These are phyloP conservation scores for Linnemannia zychae DNA, from an alignment of 192 early-diverging fungal species.

Conservation along the genomic window DNA sequence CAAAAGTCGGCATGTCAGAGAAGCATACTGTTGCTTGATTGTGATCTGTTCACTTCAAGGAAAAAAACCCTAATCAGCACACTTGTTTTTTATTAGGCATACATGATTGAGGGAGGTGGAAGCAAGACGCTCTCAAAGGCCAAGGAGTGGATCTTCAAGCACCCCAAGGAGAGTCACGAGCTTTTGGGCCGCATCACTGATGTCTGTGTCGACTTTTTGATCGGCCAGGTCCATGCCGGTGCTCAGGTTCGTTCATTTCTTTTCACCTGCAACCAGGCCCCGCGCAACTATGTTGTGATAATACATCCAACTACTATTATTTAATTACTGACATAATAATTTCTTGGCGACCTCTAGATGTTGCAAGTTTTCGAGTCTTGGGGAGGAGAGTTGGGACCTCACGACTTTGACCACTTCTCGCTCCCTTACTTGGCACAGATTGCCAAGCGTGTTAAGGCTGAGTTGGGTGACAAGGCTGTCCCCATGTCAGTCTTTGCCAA, in stretches of 20 bases:
- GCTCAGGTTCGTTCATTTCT: slow-evolving; percentile 77
- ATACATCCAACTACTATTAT: not conserved
- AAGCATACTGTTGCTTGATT: no score
- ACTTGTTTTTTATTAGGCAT: slow-evolving; percentile 64
- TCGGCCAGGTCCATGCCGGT: slow-evolving; percentile 95
- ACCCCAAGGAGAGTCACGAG: slow-evolving; percentile 80
- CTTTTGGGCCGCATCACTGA: slow-evolving; percentile 88
- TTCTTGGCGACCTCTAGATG: slow-evolving; percentile 64
- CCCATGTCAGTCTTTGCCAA: slow-evolving; percentile 96
- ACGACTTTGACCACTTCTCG: slow-evolving; percentile 86
- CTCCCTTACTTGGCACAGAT: slow-evolving; percentile 93
- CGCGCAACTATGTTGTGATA: no score
- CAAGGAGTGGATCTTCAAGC: slow-evolving; percentile 90
- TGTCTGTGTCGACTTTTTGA: slow-evolving; percentile 86
- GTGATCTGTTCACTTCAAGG: not conserved
- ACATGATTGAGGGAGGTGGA: slow-evolving; percentile 99
- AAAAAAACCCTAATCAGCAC: not conserved
- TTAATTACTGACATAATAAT: not conserved
- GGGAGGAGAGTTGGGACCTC: slow-evolving; percentile 92
- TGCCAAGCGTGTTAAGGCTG: slow-evolving; percentile 77
- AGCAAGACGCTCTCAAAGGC: slow-evolving; percentile 92
- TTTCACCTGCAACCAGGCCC: not conserved
- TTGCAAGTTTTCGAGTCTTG: slow-evolving; percentile 98
- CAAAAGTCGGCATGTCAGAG: not conserved
- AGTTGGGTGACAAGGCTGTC: slow-evolving; percentile 62